Base-by-base conservation (phyloP, 179 eudicot genomes). In the Drosera spatulata region DNA sequence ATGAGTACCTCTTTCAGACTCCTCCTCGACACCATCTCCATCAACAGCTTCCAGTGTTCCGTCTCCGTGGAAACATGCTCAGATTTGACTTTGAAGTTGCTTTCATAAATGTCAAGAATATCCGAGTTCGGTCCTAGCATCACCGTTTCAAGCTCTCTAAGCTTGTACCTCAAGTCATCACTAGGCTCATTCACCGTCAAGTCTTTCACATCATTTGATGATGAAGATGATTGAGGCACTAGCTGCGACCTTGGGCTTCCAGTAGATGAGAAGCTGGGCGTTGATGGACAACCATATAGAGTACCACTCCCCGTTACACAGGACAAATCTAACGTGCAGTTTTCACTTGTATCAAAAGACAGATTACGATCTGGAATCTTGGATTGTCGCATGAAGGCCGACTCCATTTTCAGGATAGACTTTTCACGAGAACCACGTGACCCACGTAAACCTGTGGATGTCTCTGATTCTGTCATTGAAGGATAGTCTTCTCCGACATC, bases 1-100 rank as follows among this genome's bases (percentile, higher is more conserved):
- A 6, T 96, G 96, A 60, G 96, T 96, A 55, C 85, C 62, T 41
- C 98, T 84, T 66, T 91, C 70, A 1, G 98, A 95, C 14, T 83
- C 95, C 5, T 95, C 96, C 9, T 86, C 0, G 98, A 91, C 11
- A 91, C 98, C 83, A 91, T 61, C 51, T 80, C 83, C 15, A 93
- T 82, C 64, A 88, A 46, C 59, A 83, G 91, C 15, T 82, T 82
- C 90, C 87, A 81, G 56, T 73, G 72, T 61, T 75, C 80, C 40
- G 67, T 66, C 61, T 79, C 82, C 0, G 70, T 48, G 2, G 74
- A 72, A 48, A 71, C 65, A 33, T 72, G 60, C 42, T 60, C 63
- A 56, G 61, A 56, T 62, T 62, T 69, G 37, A 44, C 63, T 6
- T 55, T 67, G 38, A 75, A 64, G 54, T 69, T 39, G 39, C 65